Conservation (phyloP, 495 filamentous ascomycete genomes). For the Xylaria grammica region DNA sequence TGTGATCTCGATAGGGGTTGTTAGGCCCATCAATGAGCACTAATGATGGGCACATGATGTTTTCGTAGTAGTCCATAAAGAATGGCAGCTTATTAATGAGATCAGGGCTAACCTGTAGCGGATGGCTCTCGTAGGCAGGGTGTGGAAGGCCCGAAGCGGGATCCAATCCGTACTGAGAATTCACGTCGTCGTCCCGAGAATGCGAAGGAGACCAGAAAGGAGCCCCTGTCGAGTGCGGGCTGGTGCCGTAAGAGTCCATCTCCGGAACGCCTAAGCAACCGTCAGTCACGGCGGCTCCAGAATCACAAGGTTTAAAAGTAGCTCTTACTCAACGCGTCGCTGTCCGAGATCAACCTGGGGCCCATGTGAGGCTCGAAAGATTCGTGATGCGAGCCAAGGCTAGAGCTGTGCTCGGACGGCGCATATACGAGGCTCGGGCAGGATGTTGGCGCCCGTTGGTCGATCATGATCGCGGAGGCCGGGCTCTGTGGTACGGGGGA, state of each 20-base stretch:
- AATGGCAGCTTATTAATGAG: conserved; percentile 63
- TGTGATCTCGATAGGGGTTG: conserved; percentile 84
- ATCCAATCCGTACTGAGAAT: conserved; percentile 39
- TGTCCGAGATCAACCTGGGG: conserved; percentile 51
- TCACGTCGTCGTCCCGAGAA: conserved; percentile 46
- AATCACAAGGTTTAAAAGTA: conserved; percentile 25
- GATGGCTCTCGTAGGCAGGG: conserved; percentile 41
- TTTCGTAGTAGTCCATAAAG: conserved; percentile 80
- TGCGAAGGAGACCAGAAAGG: conserved; percentile 48
- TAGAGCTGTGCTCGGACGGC: conserved; percentile 54
- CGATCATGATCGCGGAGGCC: conserved; percentile 57
- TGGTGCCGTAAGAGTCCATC: conserved; percentile 52
- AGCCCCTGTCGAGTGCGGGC: conserved; percentile 45
- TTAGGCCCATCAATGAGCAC: conserved; percentile 86
- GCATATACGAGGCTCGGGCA: conserved; percentile 57
- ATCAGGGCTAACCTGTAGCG: conserved; percentile 52
- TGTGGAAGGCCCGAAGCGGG: conserved; percentile 26
- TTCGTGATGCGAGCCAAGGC: conserved; percentile 52
- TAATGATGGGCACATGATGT: conserved; percentile 87
- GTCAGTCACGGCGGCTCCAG: conserved; percentile 38
- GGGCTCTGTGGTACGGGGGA: conserved; percentile 57
- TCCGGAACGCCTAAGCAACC: conserved; percentile 48
- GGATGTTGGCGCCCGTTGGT: conserved; percentile 54
- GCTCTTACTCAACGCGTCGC: conserved; percentile 52
- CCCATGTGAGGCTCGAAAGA: conserved; percentile 51